Conservation (phyloP, 2,329 filamentous ascomycete species). For the Hymenoscyphus fraxineus region DNA sequence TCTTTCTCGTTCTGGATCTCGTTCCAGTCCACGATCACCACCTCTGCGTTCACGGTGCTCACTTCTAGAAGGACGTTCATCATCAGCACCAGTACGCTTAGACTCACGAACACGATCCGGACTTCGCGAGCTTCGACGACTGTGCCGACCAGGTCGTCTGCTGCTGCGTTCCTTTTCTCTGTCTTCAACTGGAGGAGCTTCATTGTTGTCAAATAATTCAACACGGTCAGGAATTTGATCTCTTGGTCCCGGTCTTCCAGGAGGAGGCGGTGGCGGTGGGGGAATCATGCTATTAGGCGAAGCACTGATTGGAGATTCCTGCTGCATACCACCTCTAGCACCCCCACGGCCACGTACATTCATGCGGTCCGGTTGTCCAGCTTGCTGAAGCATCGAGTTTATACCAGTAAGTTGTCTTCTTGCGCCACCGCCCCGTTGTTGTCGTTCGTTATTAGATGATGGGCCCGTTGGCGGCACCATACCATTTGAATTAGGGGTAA, state of each 20-base stretch:
- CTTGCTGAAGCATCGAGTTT: conserved; percentile 54
- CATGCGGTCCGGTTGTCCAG: conserved; percentile 40
- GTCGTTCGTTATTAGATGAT: conserved; percentile 33
- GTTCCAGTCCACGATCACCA: conserved; percentile 21
- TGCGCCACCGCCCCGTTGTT: conserved; percentile 32
- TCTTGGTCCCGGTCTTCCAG: conserved; percentile 22
- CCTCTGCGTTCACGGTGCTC: conserved; percentile 31
- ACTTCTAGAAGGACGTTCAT: conserved; percentile 26
- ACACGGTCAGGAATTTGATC: conserved; percentile 28
- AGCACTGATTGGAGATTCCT: conserved; percentile 51
- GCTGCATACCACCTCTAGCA: conserved; percentile 40
- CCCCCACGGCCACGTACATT: conserved; percentile 34
- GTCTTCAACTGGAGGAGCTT: conserved; percentile 14
- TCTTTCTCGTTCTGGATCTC: conserved; percentile 25
- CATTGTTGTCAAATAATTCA: conserved; percentile 30
- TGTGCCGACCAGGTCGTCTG: conserved; percentile 32
- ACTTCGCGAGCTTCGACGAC: conserved; percentile 31
- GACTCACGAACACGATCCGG: conserved; percentile 30
- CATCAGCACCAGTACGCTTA: conserved; percentile 28
- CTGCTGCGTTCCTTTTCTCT: conserved; percentile 31
- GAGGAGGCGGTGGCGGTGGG: conserved; percentile 48
- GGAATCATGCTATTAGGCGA: conserved; percentile 50
- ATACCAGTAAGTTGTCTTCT: conserved; percentile 55
- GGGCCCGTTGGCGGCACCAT: conserved; percentile 34
- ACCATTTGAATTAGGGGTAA: conserved; percentile 26